Percentiles rank a stretch among this genome's conserved stretches.
phyloP scores from a whole-genome alignment of 2,329 filamentous ascomycete genomes.

The Dactylonectria estremocensis region DNA sequence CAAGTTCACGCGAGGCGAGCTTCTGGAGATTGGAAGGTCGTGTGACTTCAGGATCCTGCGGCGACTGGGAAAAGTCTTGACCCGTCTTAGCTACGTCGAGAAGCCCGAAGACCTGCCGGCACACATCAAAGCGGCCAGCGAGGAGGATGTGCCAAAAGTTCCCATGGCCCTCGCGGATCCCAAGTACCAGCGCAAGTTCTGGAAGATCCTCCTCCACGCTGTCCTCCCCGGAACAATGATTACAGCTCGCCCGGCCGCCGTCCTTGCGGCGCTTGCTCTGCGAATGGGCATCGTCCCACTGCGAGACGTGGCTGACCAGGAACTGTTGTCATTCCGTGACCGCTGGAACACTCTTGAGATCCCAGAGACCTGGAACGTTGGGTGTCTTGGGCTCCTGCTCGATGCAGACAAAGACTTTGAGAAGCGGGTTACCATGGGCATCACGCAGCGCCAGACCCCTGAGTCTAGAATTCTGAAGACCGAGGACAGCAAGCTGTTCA shows the following conservation, averaged over 20 bases:
- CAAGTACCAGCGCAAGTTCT: constrained; percentile 58
- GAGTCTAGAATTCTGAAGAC: constrained; percentile 51
- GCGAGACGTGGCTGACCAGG: constrained; percentile 56
- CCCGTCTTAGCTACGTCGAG: constrained; percentile 61
- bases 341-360: constrained; percentile 64
- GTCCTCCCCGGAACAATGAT: constrained; percentile 66
- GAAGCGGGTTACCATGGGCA: constrained; percentile 45
- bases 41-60: constrained; percentile 64
- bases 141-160: constrained; percentile 57
- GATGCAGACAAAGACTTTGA: constrained; percentile 60
- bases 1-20: constrained; percentile 60
- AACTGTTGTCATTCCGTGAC: constrained; percentile 58
- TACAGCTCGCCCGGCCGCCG: constrained; percentile 58
- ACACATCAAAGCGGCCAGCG: constrained; percentile 55
- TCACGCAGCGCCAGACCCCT: constrained; percentile 28
- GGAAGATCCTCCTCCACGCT: constrained; percentile 64
- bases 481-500: constrained; percentile 60
- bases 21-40: constrained; percentile 67
- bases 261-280: constrained; percentile 64
- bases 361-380: constrained; percentile 66
- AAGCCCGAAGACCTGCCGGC: constrained; percentile 58
- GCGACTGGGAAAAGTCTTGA: constrained; percentile 63
- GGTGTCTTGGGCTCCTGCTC: constrained; percentile 62
- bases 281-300: constrained; percentile 63
- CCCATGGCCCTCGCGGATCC: constrained; percentile 58